These are phyloP conservation scores for Ophiostoma perfectum DNA, from an alignment of 2,329 filamentous ascomycete genomes.

Conservation along the genomic window DNA sequence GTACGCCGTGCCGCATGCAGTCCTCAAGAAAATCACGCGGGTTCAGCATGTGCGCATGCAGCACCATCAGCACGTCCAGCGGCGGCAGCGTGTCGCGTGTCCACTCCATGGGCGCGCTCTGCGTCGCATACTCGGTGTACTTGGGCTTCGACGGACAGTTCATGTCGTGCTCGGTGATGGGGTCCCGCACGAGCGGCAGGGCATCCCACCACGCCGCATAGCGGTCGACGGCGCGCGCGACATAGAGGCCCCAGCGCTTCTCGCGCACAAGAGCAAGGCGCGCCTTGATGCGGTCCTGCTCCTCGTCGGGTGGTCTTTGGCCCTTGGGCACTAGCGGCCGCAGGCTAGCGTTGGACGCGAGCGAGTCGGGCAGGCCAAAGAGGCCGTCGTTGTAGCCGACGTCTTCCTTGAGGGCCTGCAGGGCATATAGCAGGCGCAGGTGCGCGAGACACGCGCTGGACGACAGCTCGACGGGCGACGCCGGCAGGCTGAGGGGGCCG, in stretches of 20 bases:
- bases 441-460: conserved; percentile 62
- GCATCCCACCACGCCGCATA: conserved; percentile 62
- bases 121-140: conserved; percentile 36
- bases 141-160: conserved; percentile 19
- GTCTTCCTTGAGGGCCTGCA: conserved; percentile 62
- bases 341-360: conserved; percentile 19
- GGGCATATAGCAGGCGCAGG: conserved; percentile 64
- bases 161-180: conserved; percentile 38
- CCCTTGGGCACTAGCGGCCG: conserved; percentile 13
- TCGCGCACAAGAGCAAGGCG: conserved; percentile 55
- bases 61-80: conserved; percentile 69
- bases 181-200: conserved; percentile 28
- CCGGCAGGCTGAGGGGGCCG: neutral
- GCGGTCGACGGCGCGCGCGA: conserved; percentile 61
- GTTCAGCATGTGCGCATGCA: conserved; percentile 75
- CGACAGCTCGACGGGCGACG: conserved; percentile 12
- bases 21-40: conserved; percentile 71
- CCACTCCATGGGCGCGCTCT: conserved; percentile 1
- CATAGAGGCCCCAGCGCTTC: conserved; percentile 68
- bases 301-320: conserved; percentile 18
- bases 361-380: conserved; percentile 55
- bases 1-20: conserved; percentile 53
- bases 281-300: conserved; percentile 37
- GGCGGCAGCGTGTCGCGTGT: conserved; percentile 22
- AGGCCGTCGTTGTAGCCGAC: conserved; percentile 62